These are phyloP conservation scores for Sporopachydermia quercuum DNA, from an alignment of 805 yeast genomes.

Conservation along the genomic window DNA sequence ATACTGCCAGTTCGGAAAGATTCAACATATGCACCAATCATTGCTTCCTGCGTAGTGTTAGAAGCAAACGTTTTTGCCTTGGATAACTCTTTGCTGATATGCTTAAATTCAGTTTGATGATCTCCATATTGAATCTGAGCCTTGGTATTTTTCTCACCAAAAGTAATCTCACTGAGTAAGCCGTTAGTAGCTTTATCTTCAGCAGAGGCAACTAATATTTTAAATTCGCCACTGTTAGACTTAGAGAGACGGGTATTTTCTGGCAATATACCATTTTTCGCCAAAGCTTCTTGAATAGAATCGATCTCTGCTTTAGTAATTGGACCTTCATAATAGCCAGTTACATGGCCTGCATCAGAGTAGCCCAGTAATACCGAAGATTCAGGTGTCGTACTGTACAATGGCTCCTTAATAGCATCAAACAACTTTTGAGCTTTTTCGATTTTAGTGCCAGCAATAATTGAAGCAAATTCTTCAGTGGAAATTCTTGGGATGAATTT, in stretches of 20 bases:
- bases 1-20: slow-evolving; percentile 73
- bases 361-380: slow-evolving; percentile 51
- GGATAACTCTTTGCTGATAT: slow-evolving; percentile 39
- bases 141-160: slow-evolving; percentile 17
- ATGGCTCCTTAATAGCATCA: slow-evolving; percentile 27
- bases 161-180: background rate
- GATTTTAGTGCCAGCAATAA: slow-evolving; percentile 22
- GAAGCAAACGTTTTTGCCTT: slow-evolving; percentile 52
- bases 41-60: slow-evolving; percentile 51
- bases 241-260: slow-evolving; percentile 71
- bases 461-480: slow-evolving; percentile 31
- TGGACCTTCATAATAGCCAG: slow-evolving; percentile 54
- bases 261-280: slow-evolving; percentile 49
- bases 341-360: slow-evolving; percentile 61
- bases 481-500: slow-evolving; percentile 63
- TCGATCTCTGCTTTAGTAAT: slow-evolving; percentile 47
- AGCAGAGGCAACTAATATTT: slow-evolving; percentile 58
- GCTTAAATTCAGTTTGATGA: slow-evolving; percentile 46
- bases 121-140: slow-evolving; percentile 62
- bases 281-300: slow-evolving; percentile 50
- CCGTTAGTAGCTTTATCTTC: slow-evolving; percentile 28
- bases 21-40: slow-evolving; percentile 51
- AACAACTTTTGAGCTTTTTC: slow-evolving; percentile 21
- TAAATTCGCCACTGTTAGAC: slow-evolving; percentile 25
- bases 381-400: slow-evolving; percentile 36